phyloP scores from a whole-genome alignment of 495 filamentous ascomycete species.

The Daldinia vernicosa region DNA sequence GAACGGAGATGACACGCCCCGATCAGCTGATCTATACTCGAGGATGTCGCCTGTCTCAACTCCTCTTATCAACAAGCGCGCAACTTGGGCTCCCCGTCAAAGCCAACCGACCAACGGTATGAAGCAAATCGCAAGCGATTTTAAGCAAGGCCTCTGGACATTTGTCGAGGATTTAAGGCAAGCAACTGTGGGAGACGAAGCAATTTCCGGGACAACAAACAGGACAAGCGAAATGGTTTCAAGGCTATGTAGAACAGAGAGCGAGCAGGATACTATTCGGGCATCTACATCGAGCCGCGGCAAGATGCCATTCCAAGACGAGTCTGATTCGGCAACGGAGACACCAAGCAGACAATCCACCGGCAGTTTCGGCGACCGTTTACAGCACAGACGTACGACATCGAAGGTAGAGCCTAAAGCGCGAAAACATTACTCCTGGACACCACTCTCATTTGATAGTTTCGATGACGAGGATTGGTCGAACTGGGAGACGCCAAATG shows the following conservation, averaged over 20 bases:
- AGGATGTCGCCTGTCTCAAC: constrained; percentile 34
- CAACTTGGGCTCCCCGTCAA: constrained; percentile 58
- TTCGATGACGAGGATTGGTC: constrained; percentile 77
- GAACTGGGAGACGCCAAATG: constrained; percentile 71
- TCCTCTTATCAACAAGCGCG: constrained; percentile 51
- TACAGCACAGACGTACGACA: constrained; percentile 39
- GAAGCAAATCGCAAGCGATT: constrained; percentile 89
- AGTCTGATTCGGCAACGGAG: constrained; percentile 32
- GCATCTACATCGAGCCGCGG: constrained; percentile 42
- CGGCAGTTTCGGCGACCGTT: constrained; percentile 40
- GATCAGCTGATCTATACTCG: constrained; percentile 41
- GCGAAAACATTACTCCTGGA: constrained; percentile 58
- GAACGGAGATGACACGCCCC: constrained; percentile 43
- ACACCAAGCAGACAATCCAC: constrained; percentile 35
- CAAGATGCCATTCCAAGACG: constrained; percentile 39
- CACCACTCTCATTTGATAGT: constrained; percentile 56
- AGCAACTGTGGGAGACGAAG: constrained; percentile 94
- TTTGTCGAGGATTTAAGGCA: constrained; percentile 96
- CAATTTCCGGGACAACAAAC: constrained; percentile 60
- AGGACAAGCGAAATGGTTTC: constrained; percentile 42
- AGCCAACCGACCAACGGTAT: constrained; percentile 50
- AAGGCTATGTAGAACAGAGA: constrained; percentile 41
- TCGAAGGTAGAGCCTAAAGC: constrained; percentile 42
- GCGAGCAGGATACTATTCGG: constrained; percentile 53
- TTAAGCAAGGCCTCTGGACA: constrained; percentile 92